A percentile compares a stretch with the other conserved stretches of the same genome.
Conservation (phyloP, 78 protist genomes). For the Pigoraptor vietnamica region DNA sequence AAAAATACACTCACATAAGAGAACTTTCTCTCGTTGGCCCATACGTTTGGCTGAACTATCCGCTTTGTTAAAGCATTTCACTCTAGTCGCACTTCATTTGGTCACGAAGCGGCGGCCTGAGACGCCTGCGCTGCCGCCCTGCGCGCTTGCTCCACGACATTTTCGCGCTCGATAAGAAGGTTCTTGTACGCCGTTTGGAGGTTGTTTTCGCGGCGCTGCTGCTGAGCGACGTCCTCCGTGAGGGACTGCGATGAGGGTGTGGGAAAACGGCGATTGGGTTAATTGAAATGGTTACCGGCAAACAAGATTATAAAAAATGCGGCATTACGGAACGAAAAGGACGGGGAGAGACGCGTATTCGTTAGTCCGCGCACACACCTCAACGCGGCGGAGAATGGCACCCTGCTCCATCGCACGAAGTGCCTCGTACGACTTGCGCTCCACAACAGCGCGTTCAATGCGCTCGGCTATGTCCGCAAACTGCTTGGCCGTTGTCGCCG, state of each 20-base stretch:
- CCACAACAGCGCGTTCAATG: neutral
- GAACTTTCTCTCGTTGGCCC: too few species aligned
- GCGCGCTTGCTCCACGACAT: neutral
- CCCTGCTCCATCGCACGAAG: neutral
- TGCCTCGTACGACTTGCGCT: neutral
- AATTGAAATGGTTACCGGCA: neutral
- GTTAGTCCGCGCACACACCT: neutral
- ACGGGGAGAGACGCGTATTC: neutral
- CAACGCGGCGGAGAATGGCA: neutral
- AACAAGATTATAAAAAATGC: too few species aligned
- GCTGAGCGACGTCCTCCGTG: neutral
- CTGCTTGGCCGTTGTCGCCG: neutral
- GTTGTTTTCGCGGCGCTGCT: neutral
- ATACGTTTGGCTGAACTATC: too few species aligned
- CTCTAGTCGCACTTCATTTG: neutral
- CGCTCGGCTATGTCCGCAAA: neutral
- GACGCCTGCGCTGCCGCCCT: neutral
- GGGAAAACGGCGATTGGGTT: neutral
- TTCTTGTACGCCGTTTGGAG: neutral
- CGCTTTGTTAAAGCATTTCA: too few species aligned
- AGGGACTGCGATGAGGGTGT: neutral
- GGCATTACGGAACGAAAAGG: neutral
- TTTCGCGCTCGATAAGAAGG: neutral
- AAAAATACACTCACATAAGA: neutral
- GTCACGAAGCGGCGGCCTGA: neutral